A percentile compares a stretch with the other conserved stretches of the same genome.
phyloP scores from a whole-genome alignment of 805 yeast species.

The Wickerhamia fluorescens region DNA sequence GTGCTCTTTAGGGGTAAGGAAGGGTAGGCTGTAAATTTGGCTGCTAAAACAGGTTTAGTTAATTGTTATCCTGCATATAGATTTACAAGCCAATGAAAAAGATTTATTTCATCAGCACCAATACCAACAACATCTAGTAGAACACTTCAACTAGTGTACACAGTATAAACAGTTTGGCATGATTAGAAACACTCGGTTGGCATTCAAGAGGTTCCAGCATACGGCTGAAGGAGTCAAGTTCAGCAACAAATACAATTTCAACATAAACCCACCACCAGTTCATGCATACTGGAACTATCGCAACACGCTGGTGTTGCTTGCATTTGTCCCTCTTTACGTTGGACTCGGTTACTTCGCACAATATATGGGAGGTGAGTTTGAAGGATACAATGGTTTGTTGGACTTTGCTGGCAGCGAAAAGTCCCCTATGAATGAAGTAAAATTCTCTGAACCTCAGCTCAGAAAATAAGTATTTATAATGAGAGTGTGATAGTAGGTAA shows the following conservation, averaged over 20 bases:
- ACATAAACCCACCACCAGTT: conserved; percentile 38
- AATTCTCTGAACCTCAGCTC: conserved; percentile 33
- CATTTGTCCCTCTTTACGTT: conserved; percentile 31
- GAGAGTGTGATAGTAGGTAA: no score
- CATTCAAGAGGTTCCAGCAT: conserved; percentile 24
- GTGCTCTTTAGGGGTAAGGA: no score
- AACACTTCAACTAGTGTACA: no score
- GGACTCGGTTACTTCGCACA: conserved; percentile 29
- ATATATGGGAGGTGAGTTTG: conserved; percentile 19
- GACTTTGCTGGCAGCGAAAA: conserved; percentile 31
- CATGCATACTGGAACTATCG: conserved; percentile 39
- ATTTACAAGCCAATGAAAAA: no score
- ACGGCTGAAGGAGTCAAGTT: conserved; percentile 18
- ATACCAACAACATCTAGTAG: no score
- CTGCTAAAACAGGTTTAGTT: no score
- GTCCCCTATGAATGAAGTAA: conserved; percentile 31
- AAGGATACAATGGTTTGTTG: conserved; percentile 25
- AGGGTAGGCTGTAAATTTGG: no score
- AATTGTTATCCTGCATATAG: no score
- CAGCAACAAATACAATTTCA: conserved; percentile 36
- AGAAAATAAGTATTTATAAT: no score
- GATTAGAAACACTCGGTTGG: no score
- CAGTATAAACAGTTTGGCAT: no score
- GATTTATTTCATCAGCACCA: no score
- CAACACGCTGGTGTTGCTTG: conserved; percentile 29